These are phyloP conservation scores for Byssothecium circinans DNA, from an alignment of 2,329 filamentous ascomycete genomes.

Conservation along the genomic window DNA sequence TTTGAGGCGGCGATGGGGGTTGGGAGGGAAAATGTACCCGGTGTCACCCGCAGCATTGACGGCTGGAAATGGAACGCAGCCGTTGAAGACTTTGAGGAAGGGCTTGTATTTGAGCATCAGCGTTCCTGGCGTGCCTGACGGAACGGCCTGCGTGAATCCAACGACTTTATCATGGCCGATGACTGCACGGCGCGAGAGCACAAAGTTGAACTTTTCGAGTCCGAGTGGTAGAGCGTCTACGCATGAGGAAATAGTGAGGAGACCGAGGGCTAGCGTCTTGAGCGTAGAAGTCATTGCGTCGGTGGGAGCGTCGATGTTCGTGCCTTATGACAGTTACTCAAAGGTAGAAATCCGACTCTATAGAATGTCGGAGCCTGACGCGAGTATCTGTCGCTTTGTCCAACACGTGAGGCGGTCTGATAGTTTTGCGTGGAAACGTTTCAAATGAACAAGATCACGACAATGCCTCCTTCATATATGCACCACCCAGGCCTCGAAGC, in stretches of 20 bases:
- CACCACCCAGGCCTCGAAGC: too few species aligned
- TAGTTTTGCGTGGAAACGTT: too few species aligned
- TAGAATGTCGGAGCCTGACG: too few species aligned
- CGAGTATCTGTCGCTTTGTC: too few species aligned
- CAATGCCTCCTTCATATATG: too few species aligned
- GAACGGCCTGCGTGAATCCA: slow-evolving; percentile 58
- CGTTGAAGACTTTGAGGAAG: slow-evolving; percentile 57
- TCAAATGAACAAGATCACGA: too few species aligned
- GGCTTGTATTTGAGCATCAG: slow-evolving; percentile 61
- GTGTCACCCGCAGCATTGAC: slow-evolving; percentile 62
- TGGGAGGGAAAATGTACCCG: slow-evolving; percentile 45
- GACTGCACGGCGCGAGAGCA: slow-evolving; percentile 43
- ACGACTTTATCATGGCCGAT: slow-evolving; percentile 54
- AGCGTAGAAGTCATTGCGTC: slow-evolving; percentile 32
- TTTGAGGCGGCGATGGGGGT: background rate
- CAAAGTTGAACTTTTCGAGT: background rate
- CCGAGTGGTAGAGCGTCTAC: slow-evolving; percentile 27
- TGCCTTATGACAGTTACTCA: too few species aligned
- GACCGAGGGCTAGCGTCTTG: slow-evolving; percentile 23
- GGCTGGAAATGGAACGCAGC: slow-evolving; percentile 65
- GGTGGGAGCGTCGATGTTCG: too few species aligned
- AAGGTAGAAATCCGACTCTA: too few species aligned
- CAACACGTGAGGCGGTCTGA: too few species aligned
- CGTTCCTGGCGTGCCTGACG: slow-evolving; percentile 49
- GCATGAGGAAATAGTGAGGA: slow-evolving; percentile 22